Conservation (phyloP, 2,329 filamentous ascomycete genomes). For the Pochonia chlamydosporia region DNA sequence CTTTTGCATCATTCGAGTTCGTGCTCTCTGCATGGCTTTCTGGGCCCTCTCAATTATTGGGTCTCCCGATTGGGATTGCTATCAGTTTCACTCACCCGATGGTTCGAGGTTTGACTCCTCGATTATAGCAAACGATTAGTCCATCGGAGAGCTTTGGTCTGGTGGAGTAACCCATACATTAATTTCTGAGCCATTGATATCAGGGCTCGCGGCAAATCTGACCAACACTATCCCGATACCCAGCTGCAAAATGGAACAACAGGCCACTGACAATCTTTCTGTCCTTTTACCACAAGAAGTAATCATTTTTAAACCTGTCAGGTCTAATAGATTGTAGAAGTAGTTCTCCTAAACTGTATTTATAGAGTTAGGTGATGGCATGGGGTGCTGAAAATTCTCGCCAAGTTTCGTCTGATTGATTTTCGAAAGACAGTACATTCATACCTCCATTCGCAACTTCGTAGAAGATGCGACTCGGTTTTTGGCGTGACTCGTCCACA, state of each 20-base stretch:
- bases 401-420: not conserved
- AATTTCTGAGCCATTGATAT: too few relatives aligned
- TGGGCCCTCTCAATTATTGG: too few relatives aligned
- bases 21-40: too few relatives aligned
- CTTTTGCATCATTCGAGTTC: too few relatives aligned
- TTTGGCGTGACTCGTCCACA: not conserved
- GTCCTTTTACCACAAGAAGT: not conserved
- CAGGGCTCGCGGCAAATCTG: not conserved
- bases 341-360: not conserved
- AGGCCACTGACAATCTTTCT: not conserved
- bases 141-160: too few relatives aligned
- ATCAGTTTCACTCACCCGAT: too few relatives aligned
- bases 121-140: too few relatives aligned
- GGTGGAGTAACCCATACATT: too few relatives aligned
- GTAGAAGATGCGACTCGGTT: not conserved
- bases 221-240: conserved; percentile 1
- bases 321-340: not conserved
- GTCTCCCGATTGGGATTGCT: too few relatives aligned
- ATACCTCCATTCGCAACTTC: not conserved
- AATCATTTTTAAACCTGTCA: not conserved
- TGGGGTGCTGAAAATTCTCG: not conserved
- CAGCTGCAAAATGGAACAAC: not conserved
- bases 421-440: not conserved
- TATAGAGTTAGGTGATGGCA: not conserved
- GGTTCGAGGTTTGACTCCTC: too few relatives aligned